Evolutionary conservation across 208 protist species (phyloP).

Genomic region (Crithidia bombi): DNA sequence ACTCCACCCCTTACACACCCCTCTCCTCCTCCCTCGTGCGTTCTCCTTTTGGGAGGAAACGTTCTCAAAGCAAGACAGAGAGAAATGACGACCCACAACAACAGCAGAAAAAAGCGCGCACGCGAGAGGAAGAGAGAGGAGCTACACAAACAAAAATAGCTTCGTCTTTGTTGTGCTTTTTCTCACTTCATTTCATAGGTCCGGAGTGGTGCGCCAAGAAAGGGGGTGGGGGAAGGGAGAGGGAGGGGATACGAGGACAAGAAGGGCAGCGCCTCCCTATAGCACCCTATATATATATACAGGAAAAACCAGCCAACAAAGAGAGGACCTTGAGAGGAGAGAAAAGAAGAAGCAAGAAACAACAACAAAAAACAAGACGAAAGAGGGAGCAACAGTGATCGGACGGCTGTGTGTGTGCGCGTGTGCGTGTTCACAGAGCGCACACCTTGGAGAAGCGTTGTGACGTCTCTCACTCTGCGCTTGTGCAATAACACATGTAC

Average conservation of each 20-base stretch:
- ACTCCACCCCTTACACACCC: not conserved
- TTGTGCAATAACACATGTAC: not conserved
- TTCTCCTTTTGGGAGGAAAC: not conserved
- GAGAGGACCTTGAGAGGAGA: not conserved
- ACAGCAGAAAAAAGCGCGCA: slow-evolving; percentile 3
- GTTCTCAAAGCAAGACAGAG: not conserved
- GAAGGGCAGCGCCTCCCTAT: not conserved
- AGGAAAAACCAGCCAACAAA: not conserved
- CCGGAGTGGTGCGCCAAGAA: no score
- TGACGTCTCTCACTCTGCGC: slow-evolving; percentile 12
- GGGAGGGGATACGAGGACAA: not conserved
- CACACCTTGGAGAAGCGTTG: not conserved
- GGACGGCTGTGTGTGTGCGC: not conserved
- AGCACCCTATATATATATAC: slow-evolving; percentile 5
- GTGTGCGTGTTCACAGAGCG: not conserved
- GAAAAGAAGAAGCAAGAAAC: not conserved
- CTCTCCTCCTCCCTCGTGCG: not conserved
- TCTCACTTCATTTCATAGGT: no score
- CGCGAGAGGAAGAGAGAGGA: not conserved
- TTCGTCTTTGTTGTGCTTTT: no score
- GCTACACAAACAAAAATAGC: not conserved
- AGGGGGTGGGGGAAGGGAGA: not conserved
- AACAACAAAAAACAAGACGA: not conserved
- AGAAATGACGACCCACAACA: not conserved
- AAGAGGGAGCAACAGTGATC: not conserved